Conservation (phyloP, 192 early-diverging fungal species). For the Spizellomyces punctatus region DNA sequence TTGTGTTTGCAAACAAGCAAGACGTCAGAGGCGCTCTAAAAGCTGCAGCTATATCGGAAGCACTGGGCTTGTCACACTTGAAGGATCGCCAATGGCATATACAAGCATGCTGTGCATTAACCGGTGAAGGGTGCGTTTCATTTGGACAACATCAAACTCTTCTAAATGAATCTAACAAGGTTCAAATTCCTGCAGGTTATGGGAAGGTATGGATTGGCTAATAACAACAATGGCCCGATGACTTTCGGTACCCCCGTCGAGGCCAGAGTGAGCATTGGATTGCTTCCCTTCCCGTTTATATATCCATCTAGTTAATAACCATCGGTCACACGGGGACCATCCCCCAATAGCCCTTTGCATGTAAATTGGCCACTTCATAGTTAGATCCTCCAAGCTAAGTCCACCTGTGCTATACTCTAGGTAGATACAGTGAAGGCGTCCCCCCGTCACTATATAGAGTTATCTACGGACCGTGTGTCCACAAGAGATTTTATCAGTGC, state of each 20-base stretch:
- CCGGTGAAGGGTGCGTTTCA: slow-evolving; percentile 61
- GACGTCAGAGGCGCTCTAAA: slow-evolving; percentile 65
- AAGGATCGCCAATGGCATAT: slow-evolving; percentile 76
- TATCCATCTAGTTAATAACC: no score
- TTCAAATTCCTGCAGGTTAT: slow-evolving; percentile 5
- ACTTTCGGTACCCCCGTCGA: neutral
- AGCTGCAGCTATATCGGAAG: slow-evolving; percentile 66
- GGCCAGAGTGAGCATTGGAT: no score
- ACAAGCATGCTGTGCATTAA: slow-evolving; percentile 69
- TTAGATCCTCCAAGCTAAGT: no score
- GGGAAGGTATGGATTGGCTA: slow-evolving; percentile 28
- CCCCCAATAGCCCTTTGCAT: no score
- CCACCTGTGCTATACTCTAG: no score
- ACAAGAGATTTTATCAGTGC: no score
- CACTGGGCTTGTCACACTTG: slow-evolving; percentile 55
- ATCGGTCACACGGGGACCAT: no score
- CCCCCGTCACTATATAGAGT: no score
- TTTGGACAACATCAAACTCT: neutral
- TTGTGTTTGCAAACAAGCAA: slow-evolving; percentile 74
- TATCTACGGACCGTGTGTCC: no score
- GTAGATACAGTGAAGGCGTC: no score
- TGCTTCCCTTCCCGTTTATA: no score
- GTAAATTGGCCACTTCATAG: no score
- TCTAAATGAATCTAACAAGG: neutral
- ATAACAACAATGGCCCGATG: slow-evolving; percentile 1